phyloP scores from a whole-genome alignment of 1,284 basidiomycete genomes.

The Leccinum pachyderme region DNA sequence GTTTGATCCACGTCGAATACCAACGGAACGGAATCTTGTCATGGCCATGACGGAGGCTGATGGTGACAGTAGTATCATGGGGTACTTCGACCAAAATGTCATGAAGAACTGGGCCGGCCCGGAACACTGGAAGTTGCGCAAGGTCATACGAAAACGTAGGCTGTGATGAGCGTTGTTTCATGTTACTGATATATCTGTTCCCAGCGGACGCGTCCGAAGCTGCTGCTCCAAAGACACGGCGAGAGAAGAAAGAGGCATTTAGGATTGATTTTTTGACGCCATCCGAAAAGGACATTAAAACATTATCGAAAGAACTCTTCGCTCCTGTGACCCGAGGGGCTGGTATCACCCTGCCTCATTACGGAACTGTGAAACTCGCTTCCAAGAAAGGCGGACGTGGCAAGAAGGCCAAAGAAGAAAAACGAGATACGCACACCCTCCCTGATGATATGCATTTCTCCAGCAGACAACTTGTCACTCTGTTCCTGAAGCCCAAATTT shows the following conservation, averaged over 20 bases:
- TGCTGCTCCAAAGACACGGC: constrained; percentile 51
- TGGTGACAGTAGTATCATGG: constrained; percentile 71
- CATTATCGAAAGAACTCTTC: constrained; percentile 79
- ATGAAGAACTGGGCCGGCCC: constrained; percentile 98
- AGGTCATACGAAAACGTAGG: constrained; percentile 72
- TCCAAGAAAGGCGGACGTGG: constrained; percentile 42
- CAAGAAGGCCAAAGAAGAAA: constrained; percentile 55
- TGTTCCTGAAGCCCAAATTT: constrained; percentile 97
- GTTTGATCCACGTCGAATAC: constrained; percentile 75
- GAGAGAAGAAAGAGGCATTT: constrained; percentile 84
- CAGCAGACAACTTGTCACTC: constrained; percentile 81
- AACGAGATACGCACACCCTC: constrained; percentile 76
- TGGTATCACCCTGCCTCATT: constrained; percentile 66
- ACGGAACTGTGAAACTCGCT: constrained; percentile 37
- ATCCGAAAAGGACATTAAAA: constrained; percentile 63
- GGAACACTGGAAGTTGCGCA: constrained; percentile 95
- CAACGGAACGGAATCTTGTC: constrained; percentile 75
- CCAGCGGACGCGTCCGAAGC: constrained; percentile 51
- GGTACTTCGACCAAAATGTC: constrained; percentile 91
- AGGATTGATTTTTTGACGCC: constrained; percentile 84
- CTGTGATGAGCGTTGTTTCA: constrained; percentile 7
- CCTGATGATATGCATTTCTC: constrained; percentile 99
- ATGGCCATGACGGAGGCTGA: constrained; percentile 79
- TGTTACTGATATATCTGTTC: constrained; percentile 5
- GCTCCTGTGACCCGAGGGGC: constrained; percentile 65